phyloP scores from a whole-genome alignment of 306 rosid genomes.

The Vicia sativa region DNA sequence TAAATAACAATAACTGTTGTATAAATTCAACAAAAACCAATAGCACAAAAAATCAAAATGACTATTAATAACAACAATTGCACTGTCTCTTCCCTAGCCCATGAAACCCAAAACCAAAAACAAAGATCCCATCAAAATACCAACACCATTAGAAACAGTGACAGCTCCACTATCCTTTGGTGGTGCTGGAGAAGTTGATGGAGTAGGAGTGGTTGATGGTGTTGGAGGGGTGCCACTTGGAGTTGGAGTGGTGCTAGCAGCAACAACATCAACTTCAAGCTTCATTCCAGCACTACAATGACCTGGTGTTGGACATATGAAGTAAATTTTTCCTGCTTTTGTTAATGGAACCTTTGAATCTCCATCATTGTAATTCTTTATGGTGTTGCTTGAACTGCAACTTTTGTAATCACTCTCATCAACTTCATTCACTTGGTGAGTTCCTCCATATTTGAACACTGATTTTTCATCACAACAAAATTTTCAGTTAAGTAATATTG shows the following conservation, averaged over 20 bases:
- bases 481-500: neutral
- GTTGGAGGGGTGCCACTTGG: conserved; percentile 43
- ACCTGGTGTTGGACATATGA: conserved; percentile 52
- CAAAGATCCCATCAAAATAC: conserved; percentile 45
- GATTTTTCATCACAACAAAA: neutral
- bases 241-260: conserved; percentile 46
- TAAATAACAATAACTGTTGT: no score
- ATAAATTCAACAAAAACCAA: conserved; percentile 36
- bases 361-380: conserved; percentile 37
- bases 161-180: conserved; percentile 41
- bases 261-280: conserved; percentile 52
- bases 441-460: conserved; percentile 59
- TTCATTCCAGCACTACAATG: conserved; percentile 73
- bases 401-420: conserved; percentile 30
- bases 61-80: conserved; percentile 7
- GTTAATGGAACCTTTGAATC: conserved; percentile 43
- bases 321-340: conserved; percentile 45
- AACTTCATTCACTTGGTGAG: conserved; percentile 55
- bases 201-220: conserved; percentile 38
- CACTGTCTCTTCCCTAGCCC: conserved; percentile 82
- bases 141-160: conserved; percentile 30
- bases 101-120: conserved; percentile 43
- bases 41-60: conserved; percentile 1
- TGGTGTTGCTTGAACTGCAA: conserved; percentile 48
- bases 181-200: conserved; percentile 44